Base-by-base conservation (phyloP, 2,329 filamentous ascomycete species). In the Truncatella angustata region DNA sequence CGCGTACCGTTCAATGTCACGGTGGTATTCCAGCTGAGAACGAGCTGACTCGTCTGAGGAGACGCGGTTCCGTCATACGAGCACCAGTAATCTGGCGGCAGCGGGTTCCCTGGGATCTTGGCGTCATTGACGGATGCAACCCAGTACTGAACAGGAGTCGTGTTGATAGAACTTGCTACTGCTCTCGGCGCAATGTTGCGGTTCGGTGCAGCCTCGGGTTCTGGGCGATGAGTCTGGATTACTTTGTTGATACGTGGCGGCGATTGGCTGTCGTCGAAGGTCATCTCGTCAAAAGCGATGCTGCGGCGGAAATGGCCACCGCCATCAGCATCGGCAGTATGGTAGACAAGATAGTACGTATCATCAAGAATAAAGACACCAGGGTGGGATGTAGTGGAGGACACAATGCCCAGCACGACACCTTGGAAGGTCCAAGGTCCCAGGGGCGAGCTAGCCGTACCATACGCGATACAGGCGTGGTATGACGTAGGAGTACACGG, bases 391-490 rank as follows among this genome's bases (percentile, higher is more conserved):
- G 69, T 72, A 2, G 67, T 71, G 1, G 66, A 67, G 3, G 67
- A 70, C 10, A 71, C 67, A 49, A 71, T 65, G 48, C 62, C 67
- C 10, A 71, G 57, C 7, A 70, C 56, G 11, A 71, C 59, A 5
- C 60, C 64, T 1, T 58, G 60, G 53, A 67, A 71, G 5, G 61
- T 70, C 69, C 69, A 71, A 3, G 67, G 69, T 3, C 69, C 68
- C 1, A 69, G 62, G 4, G 68, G 66, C 3, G 53, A 61, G 0
- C 65, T 59, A 3, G 67, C 63, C 1, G 67, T 70, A 10, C 68
- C 69, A 45, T 71, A 70, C 5, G 67, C 67, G 36, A 71, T 66
- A 48, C 69, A 72, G 4, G 69, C 69, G 50, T 71, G 68, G 53
- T 70, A 71, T 10, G 63, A 66, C 2, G 68, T 71, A 5, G 69